Evolutionary conservation across 2,329 filamentous ascomycete species (phyloP).

Genomic region (Cordyceps militaris): DNA sequence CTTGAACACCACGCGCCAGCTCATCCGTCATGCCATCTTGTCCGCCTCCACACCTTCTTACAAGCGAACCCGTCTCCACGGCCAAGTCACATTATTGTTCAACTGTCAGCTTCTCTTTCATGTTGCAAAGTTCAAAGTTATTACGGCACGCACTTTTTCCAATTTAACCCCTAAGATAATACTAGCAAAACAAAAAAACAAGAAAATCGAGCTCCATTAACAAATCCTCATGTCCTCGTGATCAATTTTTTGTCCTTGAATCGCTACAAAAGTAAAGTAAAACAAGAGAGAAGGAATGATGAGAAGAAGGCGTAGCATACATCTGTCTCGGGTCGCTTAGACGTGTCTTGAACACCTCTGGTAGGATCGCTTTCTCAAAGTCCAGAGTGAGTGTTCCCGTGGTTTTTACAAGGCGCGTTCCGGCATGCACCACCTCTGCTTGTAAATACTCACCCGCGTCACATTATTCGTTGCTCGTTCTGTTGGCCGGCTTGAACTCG

Average conservation of each 20-base stretch:
- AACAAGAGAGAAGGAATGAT: background rate
- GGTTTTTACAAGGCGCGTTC: background rate
- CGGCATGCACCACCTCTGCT: background rate
- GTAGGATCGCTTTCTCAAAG: background rate
- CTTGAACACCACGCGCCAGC: background rate
- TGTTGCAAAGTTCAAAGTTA: background rate
- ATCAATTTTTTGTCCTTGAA: constrained; percentile 8
- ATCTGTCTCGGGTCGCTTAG: background rate
- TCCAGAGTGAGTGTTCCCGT: background rate
- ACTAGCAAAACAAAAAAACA: constrained; percentile 12
- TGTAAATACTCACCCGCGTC: constrained; percentile 5
- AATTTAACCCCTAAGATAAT: constrained; percentile 4
- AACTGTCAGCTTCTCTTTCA: background rate
- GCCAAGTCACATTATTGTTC: background rate
- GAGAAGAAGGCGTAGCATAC: constrained; percentile 1
- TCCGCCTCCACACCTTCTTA: background rate
- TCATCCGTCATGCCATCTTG: background rate
- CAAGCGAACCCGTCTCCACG: background rate
- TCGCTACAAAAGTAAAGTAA: background rate
- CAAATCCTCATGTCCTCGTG: constrained; percentile 20
- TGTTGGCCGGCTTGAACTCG: constrained; percentile 1
- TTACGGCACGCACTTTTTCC: background rate
- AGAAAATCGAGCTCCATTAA: constrained; percentile 17
- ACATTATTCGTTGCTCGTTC: constrained; percentile 3
- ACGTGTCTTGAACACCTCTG: background rate